Percentiles rank a stretch among this genome's conserved stretches.
Conservation (phyloP, 2,329 filamentous ascomycete species). For the Aspergillus udagawae region DNA sequence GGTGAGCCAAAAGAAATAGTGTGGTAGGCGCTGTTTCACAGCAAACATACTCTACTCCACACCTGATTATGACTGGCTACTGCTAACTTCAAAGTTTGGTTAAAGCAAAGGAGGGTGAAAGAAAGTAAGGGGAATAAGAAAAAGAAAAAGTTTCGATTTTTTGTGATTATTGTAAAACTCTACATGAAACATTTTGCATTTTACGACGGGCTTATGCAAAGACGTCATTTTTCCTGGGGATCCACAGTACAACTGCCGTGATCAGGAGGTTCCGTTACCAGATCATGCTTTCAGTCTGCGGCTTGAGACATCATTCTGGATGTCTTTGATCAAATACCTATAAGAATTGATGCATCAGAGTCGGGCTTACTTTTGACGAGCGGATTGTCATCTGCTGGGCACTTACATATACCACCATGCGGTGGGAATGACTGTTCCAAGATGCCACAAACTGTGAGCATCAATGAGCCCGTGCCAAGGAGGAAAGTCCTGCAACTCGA, state of each 20-base stretch:
- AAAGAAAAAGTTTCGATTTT: background rate
- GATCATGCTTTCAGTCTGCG: slow-evolving; percentile 65
- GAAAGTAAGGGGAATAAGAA: background rate
- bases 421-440: slow-evolving; percentile 84
- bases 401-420: slow-evolving; percentile 93
- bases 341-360: slow-evolving; percentile 21
- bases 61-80: background rate
- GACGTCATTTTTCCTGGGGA: background rate
- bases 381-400: background rate
- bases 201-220: background rate
- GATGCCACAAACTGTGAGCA: slow-evolving; percentile 93
- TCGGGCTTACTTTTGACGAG: background rate
- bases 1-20: slow-evolving; percentile 10
- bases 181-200: background rate
- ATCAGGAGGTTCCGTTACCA: background rate
- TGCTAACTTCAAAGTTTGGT: background rate
- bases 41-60: background rate
- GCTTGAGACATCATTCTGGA: slow-evolving; percentile 73
- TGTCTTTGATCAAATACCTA: slow-evolving; percentile 83
- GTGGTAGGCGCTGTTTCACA: background rate
- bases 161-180: background rate
- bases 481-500: slow-evolving; percentile 92
- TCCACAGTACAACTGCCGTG: background rate
- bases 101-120: background rate
- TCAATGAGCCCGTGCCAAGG: slow-evolving; percentile 79